Evolutionary conservation across 2,329 filamentous ascomycete species (phyloP).

Genomic region (Thielaviopsis punctulata): DNA sequence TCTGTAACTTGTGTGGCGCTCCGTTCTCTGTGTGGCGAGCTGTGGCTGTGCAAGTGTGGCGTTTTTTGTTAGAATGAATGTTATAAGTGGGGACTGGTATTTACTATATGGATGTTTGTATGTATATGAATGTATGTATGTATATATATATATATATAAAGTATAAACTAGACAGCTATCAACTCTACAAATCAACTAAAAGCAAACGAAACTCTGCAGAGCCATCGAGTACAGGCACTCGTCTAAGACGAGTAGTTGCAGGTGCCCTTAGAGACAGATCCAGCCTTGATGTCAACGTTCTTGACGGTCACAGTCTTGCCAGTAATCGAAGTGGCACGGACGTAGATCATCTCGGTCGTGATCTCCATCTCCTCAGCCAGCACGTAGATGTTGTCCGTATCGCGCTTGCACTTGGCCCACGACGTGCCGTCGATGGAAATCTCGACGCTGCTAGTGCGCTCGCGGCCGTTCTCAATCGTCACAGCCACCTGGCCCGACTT

Average conservation of each 20-base stretch:
- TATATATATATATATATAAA: too few species aligned
- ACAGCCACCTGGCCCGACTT: conserved; percentile 13
- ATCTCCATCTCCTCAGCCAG: conserved; percentile 2
- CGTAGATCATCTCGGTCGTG: conserved; percentile 3
- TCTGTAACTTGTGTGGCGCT: too few species aligned
- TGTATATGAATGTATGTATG: too few species aligned
- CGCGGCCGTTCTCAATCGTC: conserved; percentile 13
- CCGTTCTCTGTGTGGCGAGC: too few species aligned
- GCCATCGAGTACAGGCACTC: too few species aligned
- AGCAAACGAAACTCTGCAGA: too few species aligned
- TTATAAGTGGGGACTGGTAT: too few species aligned
- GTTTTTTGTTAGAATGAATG: too few species aligned
- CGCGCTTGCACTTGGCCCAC: conserved; percentile 4
- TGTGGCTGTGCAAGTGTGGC: too few species aligned
- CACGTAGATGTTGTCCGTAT: conserved; percentile 9
- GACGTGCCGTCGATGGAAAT: conserved; percentile 5
- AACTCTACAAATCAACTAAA: too few species aligned
- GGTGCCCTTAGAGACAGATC: neutral
- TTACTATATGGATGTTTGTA: too few species aligned
- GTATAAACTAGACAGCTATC: too few species aligned
- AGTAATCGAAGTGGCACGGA: conserved; percentile 9
- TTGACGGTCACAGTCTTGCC: conserved; percentile 8
- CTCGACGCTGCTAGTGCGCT: conserved; percentile 12
- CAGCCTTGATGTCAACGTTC: neutral
- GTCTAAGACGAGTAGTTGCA: conserved; percentile 3